These are phyloP conservation scores for Tricholoma hemisulphureum DNA, from an alignment of 768 basidiomycete species.

Conservation along the genomic window DNA sequence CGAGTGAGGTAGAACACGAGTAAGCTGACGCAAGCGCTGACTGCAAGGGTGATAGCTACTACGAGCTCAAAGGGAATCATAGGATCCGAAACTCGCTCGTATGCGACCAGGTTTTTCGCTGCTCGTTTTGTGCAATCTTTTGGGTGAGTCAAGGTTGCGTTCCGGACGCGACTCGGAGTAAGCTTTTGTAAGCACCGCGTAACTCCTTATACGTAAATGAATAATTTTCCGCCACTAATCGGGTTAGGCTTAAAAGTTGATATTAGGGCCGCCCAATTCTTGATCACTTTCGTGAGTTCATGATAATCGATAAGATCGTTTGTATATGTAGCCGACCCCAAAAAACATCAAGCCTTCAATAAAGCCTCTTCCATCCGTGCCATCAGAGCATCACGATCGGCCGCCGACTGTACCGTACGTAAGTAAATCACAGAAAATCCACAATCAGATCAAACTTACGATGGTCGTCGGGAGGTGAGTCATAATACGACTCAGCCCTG, in stretches of 20 bases:
- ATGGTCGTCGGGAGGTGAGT: conserved; percentile 13
- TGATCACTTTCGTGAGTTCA: background rate
- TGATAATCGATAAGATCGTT: background rate
- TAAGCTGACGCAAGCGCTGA: background rate
- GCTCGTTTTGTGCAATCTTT: too few species aligned
- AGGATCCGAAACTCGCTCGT: background rate
- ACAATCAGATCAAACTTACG: background rate
- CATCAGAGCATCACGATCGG: background rate
- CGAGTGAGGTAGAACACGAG: background rate
- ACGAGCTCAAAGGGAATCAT: background rate
- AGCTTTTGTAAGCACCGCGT: too few species aligned
- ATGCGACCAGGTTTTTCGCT: background rate
- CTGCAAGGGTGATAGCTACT: background rate
- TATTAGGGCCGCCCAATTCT: too few species aligned
- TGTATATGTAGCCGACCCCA: background rate
- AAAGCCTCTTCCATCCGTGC: background rate
- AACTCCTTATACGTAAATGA: too few species aligned
- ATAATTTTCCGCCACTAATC: too few species aligned
- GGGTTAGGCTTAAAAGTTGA: too few species aligned
- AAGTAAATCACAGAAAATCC: background rate
- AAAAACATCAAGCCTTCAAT: background rate
- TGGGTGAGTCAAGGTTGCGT: too few species aligned
- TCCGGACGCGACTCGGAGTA: too few species aligned
- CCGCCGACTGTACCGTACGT: background rate
- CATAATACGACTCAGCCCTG: conserved; percentile 27